These are phyloP conservation scores for Vicia sativa DNA, from an alignment of 306 rosid genomes.

Conservation along the genomic window DNA sequence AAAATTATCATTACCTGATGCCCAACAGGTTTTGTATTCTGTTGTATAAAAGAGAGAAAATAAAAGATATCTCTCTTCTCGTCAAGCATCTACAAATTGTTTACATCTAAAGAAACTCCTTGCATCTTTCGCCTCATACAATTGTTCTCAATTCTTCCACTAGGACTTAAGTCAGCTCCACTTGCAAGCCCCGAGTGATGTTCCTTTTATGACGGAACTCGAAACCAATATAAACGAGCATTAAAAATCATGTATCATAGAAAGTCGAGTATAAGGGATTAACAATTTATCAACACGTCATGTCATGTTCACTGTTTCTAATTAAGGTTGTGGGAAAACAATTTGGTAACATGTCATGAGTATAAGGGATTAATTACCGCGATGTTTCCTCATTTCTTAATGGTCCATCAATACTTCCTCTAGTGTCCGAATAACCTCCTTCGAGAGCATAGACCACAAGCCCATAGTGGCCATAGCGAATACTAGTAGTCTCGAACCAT, in stretches of 20 bases:
- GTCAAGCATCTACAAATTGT: slow-evolving; percentile 71
- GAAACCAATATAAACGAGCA: slow-evolving; percentile 35
- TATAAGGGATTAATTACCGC: slow-evolving; percentile 65
- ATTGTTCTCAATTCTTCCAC: slow-evolving; percentile 51
- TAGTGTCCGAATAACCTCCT: slow-evolving; percentile 42
- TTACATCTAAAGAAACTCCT: slow-evolving; percentile 68
- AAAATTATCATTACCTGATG: slow-evolving; percentile 94
- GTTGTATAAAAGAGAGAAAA: slow-evolving; percentile 86
- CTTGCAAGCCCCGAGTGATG: slow-evolving; percentile 45
- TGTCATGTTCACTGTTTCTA: slow-evolving; percentile 1
- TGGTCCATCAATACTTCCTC: slow-evolving; percentile 53
- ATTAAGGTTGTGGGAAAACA: slow-evolving; percentile 4
- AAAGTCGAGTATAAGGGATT: slow-evolving; percentile 20
- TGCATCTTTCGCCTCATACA: slow-evolving; percentile 55
- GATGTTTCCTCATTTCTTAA: slow-evolving; percentile 55
- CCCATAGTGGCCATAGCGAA: slow-evolving; percentile 95
- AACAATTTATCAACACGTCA: slow-evolving; percentile 18
- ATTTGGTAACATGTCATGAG: not conserved
- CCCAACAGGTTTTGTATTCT: slow-evolving; percentile 94
- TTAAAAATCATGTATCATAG: slow-evolving; percentile 7
- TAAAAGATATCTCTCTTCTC: slow-evolving; percentile 87
- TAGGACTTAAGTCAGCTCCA: slow-evolving; percentile 48
- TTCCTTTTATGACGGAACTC: slow-evolving; percentile 54
- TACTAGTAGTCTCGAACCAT: slow-evolving; percentile 84
- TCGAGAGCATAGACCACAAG: slow-evolving; percentile 69